Percentiles rank a stretch among this genome's conserved stretches.
These are phyloP conservation scores for Rhododendron ovatum DNA, from an alignment of 148 eudicot species.

Conservation along the genomic window DNA sequence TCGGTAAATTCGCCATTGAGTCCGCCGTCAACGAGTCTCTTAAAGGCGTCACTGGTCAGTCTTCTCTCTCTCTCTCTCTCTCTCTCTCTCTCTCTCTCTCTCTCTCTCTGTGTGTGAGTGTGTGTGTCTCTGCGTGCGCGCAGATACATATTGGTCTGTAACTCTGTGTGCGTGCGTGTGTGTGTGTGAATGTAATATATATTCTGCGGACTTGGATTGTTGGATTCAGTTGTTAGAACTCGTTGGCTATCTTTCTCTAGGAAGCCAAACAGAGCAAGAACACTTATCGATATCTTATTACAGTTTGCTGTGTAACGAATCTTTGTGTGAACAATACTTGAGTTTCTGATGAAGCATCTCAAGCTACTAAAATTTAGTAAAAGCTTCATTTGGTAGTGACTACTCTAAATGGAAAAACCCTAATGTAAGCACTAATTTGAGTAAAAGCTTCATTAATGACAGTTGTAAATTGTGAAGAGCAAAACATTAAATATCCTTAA, in stretches of 20 bases:
- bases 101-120: background rate
- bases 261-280: background rate
- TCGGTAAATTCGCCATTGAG: conserved; percentile 31
- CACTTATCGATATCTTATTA: no score
- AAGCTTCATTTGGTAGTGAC: background rate
- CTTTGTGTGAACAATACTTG: background rate
- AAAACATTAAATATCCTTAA: background rate
- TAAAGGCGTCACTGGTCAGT: conserved; percentile 22
- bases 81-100: background rate
- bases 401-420: background rate
- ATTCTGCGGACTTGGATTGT: background rate
- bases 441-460: background rate
- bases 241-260: background rate
- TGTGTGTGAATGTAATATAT: background rate
- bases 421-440: background rate
- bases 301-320: no score
- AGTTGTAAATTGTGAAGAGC: background rate
- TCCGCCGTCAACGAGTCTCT: conserved; percentile 35
- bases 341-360: background rate
- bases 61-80: background rate
- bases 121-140: background rate
- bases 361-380: background rate
- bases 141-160: no score
- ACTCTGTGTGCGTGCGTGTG: background rate
- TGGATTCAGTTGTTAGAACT: background rate